These are phyloP conservation scores for Alternaria novae-zelandiae DNA, from an alignment of 2,329 filamentous ascomycete genomes.

Conservation along the genomic window DNA sequence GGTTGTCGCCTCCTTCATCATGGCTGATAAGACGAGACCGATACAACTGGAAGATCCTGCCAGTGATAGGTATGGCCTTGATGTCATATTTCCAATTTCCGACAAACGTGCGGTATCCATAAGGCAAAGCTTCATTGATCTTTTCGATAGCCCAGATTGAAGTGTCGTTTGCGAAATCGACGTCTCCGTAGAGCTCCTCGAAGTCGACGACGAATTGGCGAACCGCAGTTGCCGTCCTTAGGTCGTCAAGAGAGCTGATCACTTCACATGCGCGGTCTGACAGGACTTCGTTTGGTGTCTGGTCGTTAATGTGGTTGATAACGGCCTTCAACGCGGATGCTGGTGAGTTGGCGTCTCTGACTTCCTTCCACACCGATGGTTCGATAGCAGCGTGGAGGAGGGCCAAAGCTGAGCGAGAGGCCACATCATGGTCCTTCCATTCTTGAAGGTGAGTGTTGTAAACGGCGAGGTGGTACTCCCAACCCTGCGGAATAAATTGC, in stretches of 20 bases:
- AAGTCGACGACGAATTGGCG: neutral
- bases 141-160: neutral
- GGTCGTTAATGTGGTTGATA: neutral
- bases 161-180: no score
- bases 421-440: neutral
- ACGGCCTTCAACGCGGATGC: neutral
- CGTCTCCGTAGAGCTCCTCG: neutral
- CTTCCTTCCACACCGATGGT: neutral
- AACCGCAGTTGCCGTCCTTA: neutral
- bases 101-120: no score
- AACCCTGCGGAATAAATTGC: neutral
- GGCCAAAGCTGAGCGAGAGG: neutral
- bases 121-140: neutral
- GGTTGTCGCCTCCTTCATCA: no score
- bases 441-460: neutral
- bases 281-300: neutral
- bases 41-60: no score
- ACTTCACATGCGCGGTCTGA: neutral
- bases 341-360: neutral
- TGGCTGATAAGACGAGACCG: neutral
- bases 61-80: no score
- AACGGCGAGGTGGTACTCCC: neutral
- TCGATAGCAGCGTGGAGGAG: neutral
- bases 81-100: no score
- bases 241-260: neutral